Conservation (phyloP, 352 stramenopile genomes). For the Pythium rhizo-oryzae region DNA sequence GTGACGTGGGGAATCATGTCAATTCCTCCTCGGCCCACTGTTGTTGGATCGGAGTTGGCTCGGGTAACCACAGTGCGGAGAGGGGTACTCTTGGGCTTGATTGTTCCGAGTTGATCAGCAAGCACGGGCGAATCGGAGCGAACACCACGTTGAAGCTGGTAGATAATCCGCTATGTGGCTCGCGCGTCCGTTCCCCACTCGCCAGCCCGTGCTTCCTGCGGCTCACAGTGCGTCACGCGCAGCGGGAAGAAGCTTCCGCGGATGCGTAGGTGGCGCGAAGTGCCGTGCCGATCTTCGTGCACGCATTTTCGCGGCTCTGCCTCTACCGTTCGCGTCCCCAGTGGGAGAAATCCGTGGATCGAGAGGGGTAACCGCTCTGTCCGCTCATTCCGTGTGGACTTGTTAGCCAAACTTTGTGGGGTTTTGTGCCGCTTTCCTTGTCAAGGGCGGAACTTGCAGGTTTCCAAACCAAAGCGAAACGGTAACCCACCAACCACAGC, state of each 20-base stretch:
- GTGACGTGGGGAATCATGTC: not conserved
- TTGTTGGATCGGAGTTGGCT: not conserved
- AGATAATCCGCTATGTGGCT: not conserved
- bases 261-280: not conserved
- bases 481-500: not conserved
- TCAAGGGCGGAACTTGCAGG: too few species aligned
- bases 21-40: not conserved
- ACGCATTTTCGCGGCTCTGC: slow-evolving; percentile 14
- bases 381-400: not conserved
- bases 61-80: not conserved
- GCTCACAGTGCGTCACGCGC: too few species aligned
- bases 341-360: not conserved
- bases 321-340: not conserved
- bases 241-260: slow-evolving; percentile 7
- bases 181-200: not conserved
- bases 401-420: too few species aligned
- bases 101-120: not conserved
- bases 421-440: too few species aligned
- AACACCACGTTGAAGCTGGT: not conserved
- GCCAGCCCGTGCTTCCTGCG: not conserved
- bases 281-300: not conserved
- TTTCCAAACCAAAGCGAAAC: not conserved
- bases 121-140: not conserved
- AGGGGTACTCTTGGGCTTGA: not conserved
- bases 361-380: not conserved